Evolutionary conservation across 2,329 filamentous ascomycete species (phyloP).

Genomic region (Venturia pyrina): DNA sequence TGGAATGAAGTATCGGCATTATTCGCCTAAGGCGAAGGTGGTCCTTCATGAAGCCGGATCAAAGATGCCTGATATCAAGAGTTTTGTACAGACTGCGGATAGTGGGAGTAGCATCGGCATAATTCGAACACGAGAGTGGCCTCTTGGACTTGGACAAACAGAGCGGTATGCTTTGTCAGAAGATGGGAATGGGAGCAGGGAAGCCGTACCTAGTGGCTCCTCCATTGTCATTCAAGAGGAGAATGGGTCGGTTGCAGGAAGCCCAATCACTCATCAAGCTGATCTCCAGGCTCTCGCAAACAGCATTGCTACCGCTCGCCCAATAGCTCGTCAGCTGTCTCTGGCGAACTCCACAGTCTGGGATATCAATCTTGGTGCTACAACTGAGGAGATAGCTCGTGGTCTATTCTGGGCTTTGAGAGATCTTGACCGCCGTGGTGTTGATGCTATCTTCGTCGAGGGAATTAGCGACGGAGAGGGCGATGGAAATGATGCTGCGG

Average conservation of each 20-base stretch:
- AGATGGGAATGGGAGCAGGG: background rate
- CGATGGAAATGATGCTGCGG: conserved; percentile 68
- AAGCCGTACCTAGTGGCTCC: background rate
- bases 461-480: conserved; percentile 60
- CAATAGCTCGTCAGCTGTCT: background rate
- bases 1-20: conserved; percentile 99
- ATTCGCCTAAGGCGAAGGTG: conserved; percentile 81
- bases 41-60: conserved; percentile 58
- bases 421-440: conserved; percentile 69
- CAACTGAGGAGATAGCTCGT: conserved; percentile 67
- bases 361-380: conserved; percentile 63
- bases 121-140: conserved; percentile 9
- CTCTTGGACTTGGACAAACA: background rate
- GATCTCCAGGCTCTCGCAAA: background rate
- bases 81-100: background rate
- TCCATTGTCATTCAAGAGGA: background rate
- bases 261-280: background rate
- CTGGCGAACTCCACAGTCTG: conserved; percentile 31
- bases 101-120: conserved; percentile 4
- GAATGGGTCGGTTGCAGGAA: background rate
- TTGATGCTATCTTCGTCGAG: conserved; percentile 82
- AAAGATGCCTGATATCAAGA: background rate
- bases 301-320: conserved; percentile 8
- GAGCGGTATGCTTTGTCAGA: background rate
- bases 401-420: conserved; percentile 80